These are phyloP conservation scores for Gastrolobium bilobum DNA, from an alignment of 306 rosid species.

Conservation along the genomic window DNA sequence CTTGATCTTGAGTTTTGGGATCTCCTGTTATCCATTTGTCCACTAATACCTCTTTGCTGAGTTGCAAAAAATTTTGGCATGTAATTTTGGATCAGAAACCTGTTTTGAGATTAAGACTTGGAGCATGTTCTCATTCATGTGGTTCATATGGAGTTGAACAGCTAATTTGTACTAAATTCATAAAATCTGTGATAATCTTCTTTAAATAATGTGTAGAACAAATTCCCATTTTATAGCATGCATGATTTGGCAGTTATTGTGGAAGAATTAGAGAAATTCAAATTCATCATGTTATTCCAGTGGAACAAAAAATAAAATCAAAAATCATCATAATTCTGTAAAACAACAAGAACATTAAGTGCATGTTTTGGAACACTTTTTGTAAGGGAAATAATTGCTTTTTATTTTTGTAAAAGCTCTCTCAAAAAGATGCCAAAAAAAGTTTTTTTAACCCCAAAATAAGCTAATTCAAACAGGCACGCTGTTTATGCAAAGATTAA, in stretches of 20 bases:
- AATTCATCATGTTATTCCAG: background rate
- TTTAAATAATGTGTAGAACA: background rate
- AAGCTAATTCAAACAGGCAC: too few species aligned
- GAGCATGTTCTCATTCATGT: background rate
- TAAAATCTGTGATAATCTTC: background rate
- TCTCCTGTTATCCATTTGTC: slow-evolving; percentile 17
- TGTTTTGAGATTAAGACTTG: background rate
- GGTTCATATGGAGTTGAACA: background rate
- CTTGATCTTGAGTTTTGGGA: slow-evolving; percentile 31
- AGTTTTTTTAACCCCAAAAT: too few species aligned
- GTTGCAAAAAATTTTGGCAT: slow-evolving; percentile 10
- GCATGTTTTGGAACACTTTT: too few species aligned
- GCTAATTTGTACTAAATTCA: background rate
- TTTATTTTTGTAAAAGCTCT: too few species aligned
- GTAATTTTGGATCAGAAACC: background rate
- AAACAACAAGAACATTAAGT: background rate
- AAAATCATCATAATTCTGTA: background rate
- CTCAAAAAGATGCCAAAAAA: too few species aligned
- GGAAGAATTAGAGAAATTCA: background rate
- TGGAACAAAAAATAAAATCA: background rate
- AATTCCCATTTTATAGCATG: background rate
- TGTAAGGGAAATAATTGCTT: too few species aligned
- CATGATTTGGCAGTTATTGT: background rate
- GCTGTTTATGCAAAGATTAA: background rate
- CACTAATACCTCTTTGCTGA: slow-evolving; percentile 16